phyloP scores from a whole-genome alignment of 345 rosid genomes.

The Hirschfeldia incana region DNA sequence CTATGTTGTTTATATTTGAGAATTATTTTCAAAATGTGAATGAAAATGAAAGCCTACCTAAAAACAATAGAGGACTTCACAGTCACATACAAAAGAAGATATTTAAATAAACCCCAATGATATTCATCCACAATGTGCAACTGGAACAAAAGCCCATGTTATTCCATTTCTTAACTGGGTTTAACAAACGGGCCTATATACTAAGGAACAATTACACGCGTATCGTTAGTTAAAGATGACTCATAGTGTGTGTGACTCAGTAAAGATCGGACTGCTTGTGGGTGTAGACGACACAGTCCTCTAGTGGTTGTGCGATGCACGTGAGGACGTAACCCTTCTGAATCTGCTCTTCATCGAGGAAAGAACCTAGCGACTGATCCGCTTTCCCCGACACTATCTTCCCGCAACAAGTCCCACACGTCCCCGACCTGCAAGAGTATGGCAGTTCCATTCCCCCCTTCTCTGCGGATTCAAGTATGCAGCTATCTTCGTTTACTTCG shows the following conservation, averaged over 20 bases:
- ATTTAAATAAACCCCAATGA: not conserved
- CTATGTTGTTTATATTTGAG: not conserved
- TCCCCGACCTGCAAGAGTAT: conserved; percentile 29
- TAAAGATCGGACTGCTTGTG: conserved; percentile 21
- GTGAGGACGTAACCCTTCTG: conserved; percentile 25
- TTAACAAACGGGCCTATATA: not conserved
- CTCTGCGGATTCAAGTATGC: conserved; percentile 29
- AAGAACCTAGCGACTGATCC: conserved; percentile 28
- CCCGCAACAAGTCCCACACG: conserved; percentile 27
- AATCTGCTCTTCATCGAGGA: conserved; percentile 17
- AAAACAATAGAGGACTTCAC: not conserved
- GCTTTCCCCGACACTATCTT: conserved; percentile 22
- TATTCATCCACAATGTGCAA: not conserved
- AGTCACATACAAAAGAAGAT: not conserved
- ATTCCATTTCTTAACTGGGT: not conserved
- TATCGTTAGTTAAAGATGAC: not conserved
- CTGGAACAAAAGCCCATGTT: not conserved
- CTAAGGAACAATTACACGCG: not conserved
- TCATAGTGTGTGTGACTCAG: not conserved
- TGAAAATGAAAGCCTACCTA: not conserved
- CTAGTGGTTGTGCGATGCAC: conserved; percentile 9
- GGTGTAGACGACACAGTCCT: conserved; percentile 19
- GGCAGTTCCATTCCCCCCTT: conserved; percentile 23
- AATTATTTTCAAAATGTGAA: not conserved
- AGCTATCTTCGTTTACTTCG: conserved; percentile 3